A percentile compares a stretch with the other conserved stretches of the same genome.
These are phyloP conservation scores for Umbelopsis sp. DNA, from an alignment of 192 early-diverging fungal genomes.

Conservation along the genomic window DNA sequence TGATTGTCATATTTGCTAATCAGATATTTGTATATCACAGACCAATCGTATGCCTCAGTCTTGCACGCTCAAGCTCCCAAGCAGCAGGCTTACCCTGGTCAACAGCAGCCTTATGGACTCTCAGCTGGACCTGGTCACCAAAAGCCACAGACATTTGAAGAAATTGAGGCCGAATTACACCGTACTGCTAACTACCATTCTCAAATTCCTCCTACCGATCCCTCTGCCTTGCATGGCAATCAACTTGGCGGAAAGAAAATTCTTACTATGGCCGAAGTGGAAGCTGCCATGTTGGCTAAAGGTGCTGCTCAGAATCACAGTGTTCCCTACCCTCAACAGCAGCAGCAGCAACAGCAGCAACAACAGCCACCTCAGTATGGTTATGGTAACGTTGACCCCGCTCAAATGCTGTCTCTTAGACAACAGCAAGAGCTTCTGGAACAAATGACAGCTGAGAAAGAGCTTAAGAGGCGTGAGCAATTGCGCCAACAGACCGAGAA, in stretches of 20 bases:
- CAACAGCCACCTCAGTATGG: conserved; percentile 20
- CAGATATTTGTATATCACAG: neutral
- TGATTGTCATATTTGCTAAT: neutral
- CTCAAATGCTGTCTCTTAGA: conserved; percentile 22
- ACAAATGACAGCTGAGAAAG: conserved; percentile 32
- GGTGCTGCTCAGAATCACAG: neutral
- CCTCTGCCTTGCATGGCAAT: conserved; percentile 2
- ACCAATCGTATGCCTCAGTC: neutral
- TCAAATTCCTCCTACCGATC: neutral
- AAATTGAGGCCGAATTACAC: conserved; percentile 57
- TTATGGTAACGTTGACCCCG: conserved; percentile 29
- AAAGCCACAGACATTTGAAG: conserved; percentile 45
- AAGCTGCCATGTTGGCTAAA: conserved; percentile 54
- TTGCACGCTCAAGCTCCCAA: neutral
- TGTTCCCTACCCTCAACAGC: neutral
- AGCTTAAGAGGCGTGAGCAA: conserved; percentile 41
- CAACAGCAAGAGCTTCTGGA: conserved; percentile 36
- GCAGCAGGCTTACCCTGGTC: conserved; percentile 21
- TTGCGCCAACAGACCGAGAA: conserved; percentile 20
- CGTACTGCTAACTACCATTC: conserved; percentile 38
- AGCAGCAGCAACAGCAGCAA: conserved; percentile 21
- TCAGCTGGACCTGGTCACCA: conserved; percentile 27
- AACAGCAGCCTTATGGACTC: conserved; percentile 16
- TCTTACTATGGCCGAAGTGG: conserved; percentile 73
- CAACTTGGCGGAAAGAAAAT: conserved; percentile 47